Evolutionary conservation across 2,329 filamentous ascomycete genomes (phyloP).

Genomic region (Pseudocercospora pini-densiflorae): DNA sequence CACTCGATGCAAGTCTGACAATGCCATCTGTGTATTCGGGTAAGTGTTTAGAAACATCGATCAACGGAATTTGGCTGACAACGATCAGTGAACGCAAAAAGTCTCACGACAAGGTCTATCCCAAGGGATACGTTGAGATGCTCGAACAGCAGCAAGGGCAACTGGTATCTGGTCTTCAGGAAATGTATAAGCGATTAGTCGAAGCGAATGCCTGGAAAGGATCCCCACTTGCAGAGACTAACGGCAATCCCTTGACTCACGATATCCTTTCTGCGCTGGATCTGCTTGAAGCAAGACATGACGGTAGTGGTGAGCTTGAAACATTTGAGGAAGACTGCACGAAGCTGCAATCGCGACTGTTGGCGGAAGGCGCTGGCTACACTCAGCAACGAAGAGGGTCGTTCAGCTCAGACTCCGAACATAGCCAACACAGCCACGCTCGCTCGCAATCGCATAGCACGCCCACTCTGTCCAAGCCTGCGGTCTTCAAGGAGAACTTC

Average conservation of each 20-base stretch:
- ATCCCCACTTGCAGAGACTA: slow-evolving; percentile 55
- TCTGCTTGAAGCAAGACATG: slow-evolving; percentile 57
- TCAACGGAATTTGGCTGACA: neutral
- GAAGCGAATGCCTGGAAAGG: slow-evolving; percentile 62
- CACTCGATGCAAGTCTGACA: slow-evolving; percentile 65
- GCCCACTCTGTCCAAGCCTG: slow-evolving; percentile 39
- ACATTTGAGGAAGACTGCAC: slow-evolving; percentile 64
- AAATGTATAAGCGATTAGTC: slow-evolving; percentile 60
- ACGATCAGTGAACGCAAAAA: slow-evolving; percentile 60
- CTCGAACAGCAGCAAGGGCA: slow-evolving; percentile 68
- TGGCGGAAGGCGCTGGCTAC: slow-evolving; percentile 57
- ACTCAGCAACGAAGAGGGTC: slow-evolving; percentile 55
- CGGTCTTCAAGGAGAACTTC: slow-evolving; percentile 26
- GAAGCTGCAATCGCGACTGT: slow-evolving; percentile 59
- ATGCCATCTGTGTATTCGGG: slow-evolving; percentile 68
- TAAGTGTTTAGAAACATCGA: slow-evolving; percentile 22
- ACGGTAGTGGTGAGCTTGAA: slow-evolving; percentile 51
- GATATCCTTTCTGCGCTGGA: slow-evolving; percentile 65
- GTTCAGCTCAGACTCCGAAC: slow-evolving; percentile 62
- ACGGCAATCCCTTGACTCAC: slow-evolving; percentile 65
- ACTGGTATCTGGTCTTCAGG: slow-evolving; percentile 64
- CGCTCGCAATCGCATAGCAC: slow-evolving; percentile 41
- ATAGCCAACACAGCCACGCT: slow-evolving; percentile 48
- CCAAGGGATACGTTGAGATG: slow-evolving; percentile 71
- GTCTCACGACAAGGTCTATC: slow-evolving; percentile 69